phyloP scores from a whole-genome alignment of 2,329 filamentous ascomycete genomes.

The Endocalyx cinctus region DNA sequence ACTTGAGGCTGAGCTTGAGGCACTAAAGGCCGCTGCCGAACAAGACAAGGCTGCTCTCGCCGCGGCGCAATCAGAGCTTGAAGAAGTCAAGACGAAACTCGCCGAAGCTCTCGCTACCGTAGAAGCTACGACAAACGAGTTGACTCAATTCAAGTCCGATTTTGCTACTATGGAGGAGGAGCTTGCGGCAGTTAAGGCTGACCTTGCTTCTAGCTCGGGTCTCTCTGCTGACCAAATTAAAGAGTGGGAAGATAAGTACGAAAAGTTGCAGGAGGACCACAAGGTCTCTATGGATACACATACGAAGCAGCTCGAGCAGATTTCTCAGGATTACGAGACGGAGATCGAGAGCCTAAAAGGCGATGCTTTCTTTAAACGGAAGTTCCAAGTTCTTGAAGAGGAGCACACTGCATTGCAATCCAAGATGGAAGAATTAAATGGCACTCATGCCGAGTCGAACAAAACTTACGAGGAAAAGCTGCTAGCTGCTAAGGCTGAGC shows the following conservation, averaged over 20 bases:
- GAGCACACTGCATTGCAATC: constrained; percentile 46
- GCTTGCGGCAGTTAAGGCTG: constrained; percentile 40
- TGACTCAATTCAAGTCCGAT: constrained; percentile 44
- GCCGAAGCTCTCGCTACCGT: constrained; percentile 22
- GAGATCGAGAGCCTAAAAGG: constrained; percentile 61
- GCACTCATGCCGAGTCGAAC: constrained; percentile 15
- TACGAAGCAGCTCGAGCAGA: constrained; percentile 51
- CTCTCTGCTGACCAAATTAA: constrained; percentile 20
- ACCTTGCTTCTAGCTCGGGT: constrained; percentile 29
- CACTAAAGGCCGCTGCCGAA: constrained; percentile 45
- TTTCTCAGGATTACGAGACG: constrained; percentile 59
- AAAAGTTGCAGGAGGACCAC: constrained; percentile 46
- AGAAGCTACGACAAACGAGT: constrained; percentile 36
- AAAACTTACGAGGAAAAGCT: constrained; percentile 13
- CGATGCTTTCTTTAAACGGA: constrained; percentile 60
- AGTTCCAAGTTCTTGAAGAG: constrained; percentile 56
- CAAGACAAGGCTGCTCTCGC: constrained; percentile 45
- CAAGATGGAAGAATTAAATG: constrained; percentile 22
- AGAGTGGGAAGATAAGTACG: constrained; percentile 28
- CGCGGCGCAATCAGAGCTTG: constrained; percentile 35
- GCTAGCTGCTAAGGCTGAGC: constrained; percentile 8
- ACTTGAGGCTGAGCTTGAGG: constrained; percentile 48
- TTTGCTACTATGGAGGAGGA: constrained; percentile 44
- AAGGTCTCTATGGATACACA: constrained; percentile 42
- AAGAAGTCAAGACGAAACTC: constrained; percentile 33